Evolutionary conservation across 352 stramenopile species (phyloP), one percentile per base, ranked within the genome.

Genomic region (Phytophthora capsici): DNA sequence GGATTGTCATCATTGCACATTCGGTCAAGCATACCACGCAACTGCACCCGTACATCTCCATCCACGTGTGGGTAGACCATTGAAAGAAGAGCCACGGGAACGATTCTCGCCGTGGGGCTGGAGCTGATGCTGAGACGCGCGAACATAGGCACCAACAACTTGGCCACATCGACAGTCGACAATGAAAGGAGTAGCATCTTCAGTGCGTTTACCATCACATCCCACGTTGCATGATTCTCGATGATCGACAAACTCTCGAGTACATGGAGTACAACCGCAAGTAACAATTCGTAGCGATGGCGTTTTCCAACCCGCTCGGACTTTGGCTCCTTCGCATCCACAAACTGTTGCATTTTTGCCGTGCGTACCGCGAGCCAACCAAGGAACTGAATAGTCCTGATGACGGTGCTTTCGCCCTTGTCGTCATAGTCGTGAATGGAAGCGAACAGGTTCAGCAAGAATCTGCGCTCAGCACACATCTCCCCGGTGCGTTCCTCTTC

Each of bases 1-100:
- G 88, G 86, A 44, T 94, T 94, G 41, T 96, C 88, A 34, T 96
- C 88, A 38, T 84, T 91, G 55, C 83, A 93, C 75, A 96, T 90
- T 4, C 88, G 85, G 47, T 96, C 88, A 22, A 95, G 83, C 85
- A 96, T 94, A 14, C 88, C 88, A 23, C 88, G 86, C 8, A 96
- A 61, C 44, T 96, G 88, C 17, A 96, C 88, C 2, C 69, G 79
- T 12, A 92, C 66, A 75, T 96, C 88, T 3, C 82, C 86, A 34
- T 59, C 16, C 0, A 95, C 80, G 40, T 81, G 81, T 1, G 84
- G 75, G 56, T 95, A 96, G 9, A 93, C 75, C 63, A 94, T 80
- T 6, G 86, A 75, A 19, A 96, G 55, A 43, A 96, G 65, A 2
- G 86, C 87, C 20, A 95, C 77, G 2, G 88, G 84, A 8, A 94